Percentiles rank a stretch among this genome's conserved stretches.
Evolutionary conservation across 768 basidiomycete genomes (phyloP).

Genomic region (Phallus indusiatus): DNA sequence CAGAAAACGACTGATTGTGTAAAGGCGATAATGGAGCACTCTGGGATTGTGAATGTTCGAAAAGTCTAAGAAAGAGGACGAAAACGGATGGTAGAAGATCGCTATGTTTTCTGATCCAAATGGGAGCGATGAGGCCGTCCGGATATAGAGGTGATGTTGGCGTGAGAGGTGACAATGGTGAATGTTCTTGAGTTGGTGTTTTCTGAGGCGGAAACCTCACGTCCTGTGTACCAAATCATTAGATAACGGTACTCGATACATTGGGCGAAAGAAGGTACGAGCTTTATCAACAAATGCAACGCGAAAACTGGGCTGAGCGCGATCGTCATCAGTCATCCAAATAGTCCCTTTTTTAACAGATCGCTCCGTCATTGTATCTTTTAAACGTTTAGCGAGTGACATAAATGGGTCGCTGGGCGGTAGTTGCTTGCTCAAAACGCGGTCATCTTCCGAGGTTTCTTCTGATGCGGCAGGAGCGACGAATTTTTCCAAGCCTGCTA

Average conservation of each 20-base stretch:
- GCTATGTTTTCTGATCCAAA: constrained; percentile 96
- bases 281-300: constrained; percentile 78
- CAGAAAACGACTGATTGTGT: background rate
- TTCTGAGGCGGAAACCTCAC: constrained; percentile 86
- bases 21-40: constrained; percentile 38
- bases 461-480: constrained; percentile 10
- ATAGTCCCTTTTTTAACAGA: constrained; percentile 42
- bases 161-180: constrained; percentile 88
- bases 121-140: constrained; percentile 92
- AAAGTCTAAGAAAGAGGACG: constrained; percentile 81
- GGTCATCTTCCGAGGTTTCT: constrained; percentile 18
- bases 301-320: constrained; percentile 59
- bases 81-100: constrained; percentile 88
- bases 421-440: constrained; percentile 19
- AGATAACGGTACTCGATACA: background rate
- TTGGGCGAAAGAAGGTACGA: constrained; percentile 12
- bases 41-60: constrained; percentile 43
- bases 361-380: constrained; percentile 58
- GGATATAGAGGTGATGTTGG: constrained; percentile 85
- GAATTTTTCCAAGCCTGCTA: constrained; percentile 64
- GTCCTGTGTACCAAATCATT: constrained; percentile 27
- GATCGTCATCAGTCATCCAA: constrained; percentile 55
- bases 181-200: constrained; percentile 40
- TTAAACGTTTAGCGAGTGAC: constrained; percentile 48
- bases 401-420: constrained; percentile 49